Evolutionary conservation across 768 basidiomycete species (phyloP), one percentile per base, ranked within the genome.

Genomic region (Albatrellus ellisii): DNA sequence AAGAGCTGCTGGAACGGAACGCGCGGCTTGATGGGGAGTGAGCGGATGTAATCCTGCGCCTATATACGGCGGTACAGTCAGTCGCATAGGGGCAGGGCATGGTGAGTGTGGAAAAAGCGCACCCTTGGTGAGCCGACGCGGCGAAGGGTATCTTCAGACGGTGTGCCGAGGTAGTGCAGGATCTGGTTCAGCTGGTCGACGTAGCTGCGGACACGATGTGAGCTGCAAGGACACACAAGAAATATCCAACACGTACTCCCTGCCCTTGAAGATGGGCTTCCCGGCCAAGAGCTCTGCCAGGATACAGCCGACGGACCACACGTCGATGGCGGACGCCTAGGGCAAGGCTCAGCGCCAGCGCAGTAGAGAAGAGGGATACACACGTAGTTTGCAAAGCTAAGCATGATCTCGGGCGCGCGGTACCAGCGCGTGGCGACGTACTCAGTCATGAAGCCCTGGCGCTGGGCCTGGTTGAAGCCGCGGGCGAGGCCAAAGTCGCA

Each of bases 371-470:
- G n/a, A 15, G 33, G 5, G 20, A 12, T 10, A 66, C 84, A 59
- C 51, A 90, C 90, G 55, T 90, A 90, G 65, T 90, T 90, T 17
- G 87, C 87, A 52, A 90, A 94, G 65, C 88, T 91, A 53, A 98
- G 59, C 95, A 98, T 99, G 62, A 98, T 99, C 65, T 99, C 95
- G 0, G 95, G 94, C 17, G 94, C 94, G 26, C 94, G 72, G 59
- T 99, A 99, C 94, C 94, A 98, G 43, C 94, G 72, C 6, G 94
- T 99, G n/a, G 94, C 94, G 25, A 98, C 85, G 59, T 94, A 98
- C 64, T 98, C 95, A 0, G 95, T 98, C 94, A 98, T 97, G 64
- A 98, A 97, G 0, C 94, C 94, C 54, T 82, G 83, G 54, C 85
- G 84, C 75, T 79, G 26, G 73, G 75, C 26, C 83, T 81, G 88